These are phyloP conservation scores for Mortierella polycephala DNA, from an alignment of 371 early-diverging fungal genomes.

Conservation along the genomic window DNA sequence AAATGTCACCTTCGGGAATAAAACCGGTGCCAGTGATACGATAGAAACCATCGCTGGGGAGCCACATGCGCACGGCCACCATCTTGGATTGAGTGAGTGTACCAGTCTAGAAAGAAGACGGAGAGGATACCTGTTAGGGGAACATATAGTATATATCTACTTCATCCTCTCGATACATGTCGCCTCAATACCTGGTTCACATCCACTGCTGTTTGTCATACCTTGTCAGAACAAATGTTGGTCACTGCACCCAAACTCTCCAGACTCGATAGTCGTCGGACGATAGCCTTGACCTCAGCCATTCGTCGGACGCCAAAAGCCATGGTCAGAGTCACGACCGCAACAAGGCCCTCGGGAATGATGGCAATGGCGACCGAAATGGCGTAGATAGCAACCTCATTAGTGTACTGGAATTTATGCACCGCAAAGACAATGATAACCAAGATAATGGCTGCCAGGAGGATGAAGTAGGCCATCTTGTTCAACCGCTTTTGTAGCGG, in stretches of 20 bases:
- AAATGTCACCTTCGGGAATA: conserved; percentile 70
- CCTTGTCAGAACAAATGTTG: conserved; percentile 93
- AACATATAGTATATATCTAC: no score
- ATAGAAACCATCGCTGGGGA: conserved; percentile 69
- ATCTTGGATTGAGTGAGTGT: conserved; percentile 73
- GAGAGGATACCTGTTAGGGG: neutral
- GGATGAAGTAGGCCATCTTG: conserved; percentile 77
- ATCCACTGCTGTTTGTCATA: neutral
- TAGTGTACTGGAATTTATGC: conserved; percentile 62
- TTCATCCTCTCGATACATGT: no score
- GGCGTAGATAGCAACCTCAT: conserved; percentile 75
- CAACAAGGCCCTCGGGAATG: conserved; percentile 96
- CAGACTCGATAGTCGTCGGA: conserved; percentile 87
- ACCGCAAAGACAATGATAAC: conserved; percentile 79
- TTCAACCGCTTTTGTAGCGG: conserved; percentile 81
- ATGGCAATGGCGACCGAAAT: conserved; percentile 91
- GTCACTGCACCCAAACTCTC: conserved; percentile 94
- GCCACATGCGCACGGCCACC: conserved; percentile 80
- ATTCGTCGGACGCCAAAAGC: conserved; percentile 90
- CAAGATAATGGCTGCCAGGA: conserved; percentile 73
- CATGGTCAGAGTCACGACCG: conserved; percentile 91
- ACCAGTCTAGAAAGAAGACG: conserved; percentile 33
- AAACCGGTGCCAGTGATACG: conserved; percentile 72
- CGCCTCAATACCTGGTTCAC: no score
- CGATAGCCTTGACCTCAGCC: conserved; percentile 88